Base-by-base conservation (phyloP, 2,329 filamentous ascomycete species). In the Talaromyces marneffei region DNA sequence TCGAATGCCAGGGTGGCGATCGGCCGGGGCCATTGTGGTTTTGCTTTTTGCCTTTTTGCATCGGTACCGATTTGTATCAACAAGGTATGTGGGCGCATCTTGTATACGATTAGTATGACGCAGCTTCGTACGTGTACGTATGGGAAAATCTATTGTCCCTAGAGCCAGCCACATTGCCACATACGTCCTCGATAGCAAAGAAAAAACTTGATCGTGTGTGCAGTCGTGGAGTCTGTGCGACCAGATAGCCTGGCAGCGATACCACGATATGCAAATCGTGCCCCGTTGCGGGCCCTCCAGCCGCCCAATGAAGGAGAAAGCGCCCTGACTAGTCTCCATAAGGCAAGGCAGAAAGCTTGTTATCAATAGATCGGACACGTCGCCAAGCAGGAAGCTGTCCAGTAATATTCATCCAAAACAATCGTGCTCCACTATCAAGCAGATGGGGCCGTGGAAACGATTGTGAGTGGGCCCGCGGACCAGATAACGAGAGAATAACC, bases 321-420 rank as follows among this genome's bases (percentile, higher is more conserved):
- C 6, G 50, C 52, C 52, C 52, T 55, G 52, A 55, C 52, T 55
- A 55, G 52, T 55, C 52, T 29, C 23, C 20, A n/a, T 40, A 12
- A 27, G 25, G 52, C 23, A 55, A 55, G 33, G 20, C 16, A 29
- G 33, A 40, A 40, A 55, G 33, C 52, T 40, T 40, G 52, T 35
- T 53, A 25, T 27, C 18, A 27, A 31, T 18, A 40, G 37, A 40
- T 40, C n/a, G n/a, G n/a, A 0, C 23, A n/a, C 7, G 8, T 48
- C 25, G 44, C 44, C 23, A 48, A 48, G 27, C 23, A 29, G 14
- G n/a, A 1, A 1, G 10, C 7, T n/a, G n/a, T n/a, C n/a, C n/a
- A n/a, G n/a, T n/a, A n/a, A n/a, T n/a, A n/a, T 31, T 31, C 29
- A 31, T 31, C 29, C 29, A n/a, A n/a, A 31, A 31, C 9, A 31